Conservation (phyloP, 2,329 filamentous ascomycete species). For the Trichoderma sp. region DNA sequence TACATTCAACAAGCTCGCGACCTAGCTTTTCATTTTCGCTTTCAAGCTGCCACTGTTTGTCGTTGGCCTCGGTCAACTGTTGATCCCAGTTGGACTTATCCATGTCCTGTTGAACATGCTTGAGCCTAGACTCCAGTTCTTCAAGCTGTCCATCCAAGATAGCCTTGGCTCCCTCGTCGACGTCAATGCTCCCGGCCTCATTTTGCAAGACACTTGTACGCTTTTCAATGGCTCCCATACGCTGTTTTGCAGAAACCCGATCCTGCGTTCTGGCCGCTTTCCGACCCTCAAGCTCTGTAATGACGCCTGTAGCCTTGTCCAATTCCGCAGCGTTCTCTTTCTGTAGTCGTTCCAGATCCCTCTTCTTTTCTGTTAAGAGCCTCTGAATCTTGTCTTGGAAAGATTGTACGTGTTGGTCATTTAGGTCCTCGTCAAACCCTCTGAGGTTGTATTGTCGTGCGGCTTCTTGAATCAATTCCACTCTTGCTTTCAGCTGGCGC, state of each 20-base stretch:
- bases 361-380: constrained; percentile 74
- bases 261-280: constrained; percentile 73
- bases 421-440: constrained; percentile 78
- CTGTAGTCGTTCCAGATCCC: constrained; percentile 72
- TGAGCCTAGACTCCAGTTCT: constrained; percentile 65
- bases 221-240: constrained; percentile 72
- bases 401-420: constrained; percentile 69
- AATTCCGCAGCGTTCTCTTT: constrained; percentile 73
- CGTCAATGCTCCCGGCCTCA: constrained; percentile 69
- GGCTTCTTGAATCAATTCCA: constrained; percentile 74
- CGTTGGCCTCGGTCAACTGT: constrained; percentile 67
- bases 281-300: constrained; percentile 73
- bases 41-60: constrained; percentile 68
- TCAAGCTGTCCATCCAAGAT: constrained; percentile 72
- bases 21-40: constrained; percentile 71
- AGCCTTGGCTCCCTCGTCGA: constrained; percentile 84
- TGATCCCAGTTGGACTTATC: constrained; percentile 67
- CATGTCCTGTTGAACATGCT: constrained; percentile 63
- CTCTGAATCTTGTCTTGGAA: constrained; percentile 80
- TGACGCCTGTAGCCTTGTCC: constrained; percentile 67
- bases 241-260: constrained; percentile 71
- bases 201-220: constrained; percentile 67
- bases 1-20: constrained; percentile 80
- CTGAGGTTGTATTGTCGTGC: constrained; percentile 77
- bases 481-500: constrained; percentile 70